Evolutionary conservation across 2,329 filamentous ascomycete genomes (phyloP).

Genomic region (Pyrenophora seminiperda): DNA sequence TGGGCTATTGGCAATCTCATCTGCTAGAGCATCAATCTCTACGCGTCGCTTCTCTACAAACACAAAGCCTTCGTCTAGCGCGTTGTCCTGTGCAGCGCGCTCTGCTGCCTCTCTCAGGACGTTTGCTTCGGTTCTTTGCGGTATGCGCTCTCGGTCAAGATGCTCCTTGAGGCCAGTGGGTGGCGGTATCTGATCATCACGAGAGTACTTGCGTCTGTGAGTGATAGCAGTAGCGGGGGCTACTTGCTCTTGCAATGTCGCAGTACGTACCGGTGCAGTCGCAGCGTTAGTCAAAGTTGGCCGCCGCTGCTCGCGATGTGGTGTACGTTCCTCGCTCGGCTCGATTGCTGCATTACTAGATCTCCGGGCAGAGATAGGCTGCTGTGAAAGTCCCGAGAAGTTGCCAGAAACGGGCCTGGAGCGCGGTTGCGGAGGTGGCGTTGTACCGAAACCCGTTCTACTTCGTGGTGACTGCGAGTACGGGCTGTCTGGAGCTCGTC

Average conservation of each 20-base stretch:
- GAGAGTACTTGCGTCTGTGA: conserved; percentile 68
- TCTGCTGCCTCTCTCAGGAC: conserved; percentile 59
- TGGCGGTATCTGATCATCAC: conserved; percentile 50
- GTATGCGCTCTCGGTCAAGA: conserved; percentile 51
- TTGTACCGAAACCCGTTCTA: conserved; percentile 32
- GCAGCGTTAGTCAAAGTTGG: conserved; percentile 52
- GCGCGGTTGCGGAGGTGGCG: conserved; percentile 42
- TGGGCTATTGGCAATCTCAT: conserved; percentile 87
- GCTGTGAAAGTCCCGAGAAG: conserved; percentile 33
- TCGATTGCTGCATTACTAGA: conserved; percentile 43
- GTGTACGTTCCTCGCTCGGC: conserved; percentile 43
- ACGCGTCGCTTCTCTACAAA: conserved; percentile 93
- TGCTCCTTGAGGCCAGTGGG: conserved; percentile 57
- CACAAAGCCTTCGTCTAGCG: conserved; percentile 92
- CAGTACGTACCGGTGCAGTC: conserved; percentile 53
- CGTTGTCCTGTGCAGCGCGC: conserved; percentile 80
- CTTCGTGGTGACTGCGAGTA: conserved; percentile 44
- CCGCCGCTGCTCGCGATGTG: conserved; percentile 49
- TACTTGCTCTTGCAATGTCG: conserved; percentile 44
- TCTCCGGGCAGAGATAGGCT: conserved; percentile 31
- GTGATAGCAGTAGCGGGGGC: conserved; percentile 45
- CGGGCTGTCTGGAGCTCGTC: conserved; percentile 33
- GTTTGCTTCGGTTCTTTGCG: conserved; percentile 46
- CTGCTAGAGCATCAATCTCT: conserved; percentile 95
- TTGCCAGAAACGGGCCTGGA: conserved; percentile 41